Percentiles rank a stretch among this genome's conserved stretches.
Evolutionary conservation across 805 yeast species (phyloP).

Genomic region (Nakazawaea ambrosiae): DNA sequence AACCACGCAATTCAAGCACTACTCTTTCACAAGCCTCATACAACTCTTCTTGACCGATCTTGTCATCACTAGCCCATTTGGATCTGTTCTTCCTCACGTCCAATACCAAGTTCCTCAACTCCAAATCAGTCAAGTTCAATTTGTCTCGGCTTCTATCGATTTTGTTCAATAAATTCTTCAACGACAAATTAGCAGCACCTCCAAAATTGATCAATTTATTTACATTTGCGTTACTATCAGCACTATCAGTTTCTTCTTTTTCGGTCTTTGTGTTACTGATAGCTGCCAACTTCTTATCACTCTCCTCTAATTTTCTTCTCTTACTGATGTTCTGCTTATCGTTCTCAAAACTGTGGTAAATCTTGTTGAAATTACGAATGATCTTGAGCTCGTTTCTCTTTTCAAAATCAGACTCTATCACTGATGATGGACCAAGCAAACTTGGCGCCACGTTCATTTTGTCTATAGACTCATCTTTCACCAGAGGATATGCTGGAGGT

Average conservation of each 20-base stretch:
- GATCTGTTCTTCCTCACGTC: conserved; percentile 94
- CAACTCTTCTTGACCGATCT: conserved; percentile 94
- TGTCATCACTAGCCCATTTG: conserved; percentile 95
- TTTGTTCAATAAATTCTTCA: conserved; percentile 72
- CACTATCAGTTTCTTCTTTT: conserved; percentile 12
- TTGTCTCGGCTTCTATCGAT: conserved; percentile 79
- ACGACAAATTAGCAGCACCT: conserved; percentile 70
- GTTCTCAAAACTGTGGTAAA: conserved; percentile 70
- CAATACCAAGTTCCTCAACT: conserved; percentile 74
- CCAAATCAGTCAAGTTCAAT: conserved; percentile 69
- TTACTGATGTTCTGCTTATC: conserved; percentile 72
- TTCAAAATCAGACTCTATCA: conserved; percentile 35
- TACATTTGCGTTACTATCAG: conserved; percentile 17
- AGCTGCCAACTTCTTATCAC: conserved; percentile 61
- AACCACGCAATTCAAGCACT: conserved; percentile 79
- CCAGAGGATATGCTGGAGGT: conserved; percentile 4
- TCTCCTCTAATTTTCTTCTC: conserved; percentile 70
- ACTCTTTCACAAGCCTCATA: conserved; percentile 98
- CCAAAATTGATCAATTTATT: conserved; percentile 24
- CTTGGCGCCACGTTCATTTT: conserved; percentile 6
- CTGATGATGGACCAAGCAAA: conserved; percentile 27
- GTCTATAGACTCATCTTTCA: conserved; percentile 1
- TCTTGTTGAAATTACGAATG: conserved; percentile 60
- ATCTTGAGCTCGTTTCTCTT: conserved; percentile 29
- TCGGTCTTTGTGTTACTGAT: conserved; percentile 17